These are phyloP conservation scores for Dicorynia guianensis DNA, from an alignment of 306 rosid species.

Conservation along the genomic window DNA sequence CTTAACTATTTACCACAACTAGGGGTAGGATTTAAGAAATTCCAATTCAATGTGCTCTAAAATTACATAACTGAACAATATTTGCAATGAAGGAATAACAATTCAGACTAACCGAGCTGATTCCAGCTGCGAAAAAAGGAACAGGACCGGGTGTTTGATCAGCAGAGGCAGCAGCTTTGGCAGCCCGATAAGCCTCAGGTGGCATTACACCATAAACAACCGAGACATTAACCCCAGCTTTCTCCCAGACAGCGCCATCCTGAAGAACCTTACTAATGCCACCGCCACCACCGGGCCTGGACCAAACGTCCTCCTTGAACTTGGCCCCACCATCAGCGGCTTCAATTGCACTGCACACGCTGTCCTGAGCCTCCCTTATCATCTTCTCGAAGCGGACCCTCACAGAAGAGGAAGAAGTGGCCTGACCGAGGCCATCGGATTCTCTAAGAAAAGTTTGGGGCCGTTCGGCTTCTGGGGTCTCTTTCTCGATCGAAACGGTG, in stretches of 20 bases:
- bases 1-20: too few species aligned
- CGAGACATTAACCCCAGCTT: slow-evolving; percentile 97
- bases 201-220: slow-evolving; percentile 98
- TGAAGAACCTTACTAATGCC: slow-evolving; percentile 97
- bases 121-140: slow-evolving; percentile 95
- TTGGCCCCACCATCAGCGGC: slow-evolving; percentile 75
- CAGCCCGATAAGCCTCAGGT: slow-evolving; percentile 97
- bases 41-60: neutral
- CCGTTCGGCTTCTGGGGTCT: slow-evolving; percentile 74
- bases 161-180: slow-evolving; percentile 56
- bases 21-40: neutral
- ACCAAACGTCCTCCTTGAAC: slow-evolving; percentile 97
- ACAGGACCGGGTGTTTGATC: slow-evolving; percentile 87
- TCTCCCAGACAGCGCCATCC: slow-evolving; percentile 94
- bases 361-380: slow-evolving; percentile 95
- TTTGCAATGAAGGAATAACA: neutral
- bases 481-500: slow-evolving; percentile 79
- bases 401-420: slow-evolving; percentile 56
- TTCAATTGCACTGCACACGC: slow-evolving; percentile 77
- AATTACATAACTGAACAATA: neutral
- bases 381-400: slow-evolving; percentile 92
- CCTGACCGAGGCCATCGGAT: slow-evolving; percentile 44
- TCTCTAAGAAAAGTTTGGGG: slow-evolving; percentile 83
- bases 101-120: slow-evolving; percentile 75
- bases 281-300: slow-evolving; percentile 97